phyloP scores from a whole-genome alignment of 306 rosid species.

The Rubus parviflorus region DNA sequence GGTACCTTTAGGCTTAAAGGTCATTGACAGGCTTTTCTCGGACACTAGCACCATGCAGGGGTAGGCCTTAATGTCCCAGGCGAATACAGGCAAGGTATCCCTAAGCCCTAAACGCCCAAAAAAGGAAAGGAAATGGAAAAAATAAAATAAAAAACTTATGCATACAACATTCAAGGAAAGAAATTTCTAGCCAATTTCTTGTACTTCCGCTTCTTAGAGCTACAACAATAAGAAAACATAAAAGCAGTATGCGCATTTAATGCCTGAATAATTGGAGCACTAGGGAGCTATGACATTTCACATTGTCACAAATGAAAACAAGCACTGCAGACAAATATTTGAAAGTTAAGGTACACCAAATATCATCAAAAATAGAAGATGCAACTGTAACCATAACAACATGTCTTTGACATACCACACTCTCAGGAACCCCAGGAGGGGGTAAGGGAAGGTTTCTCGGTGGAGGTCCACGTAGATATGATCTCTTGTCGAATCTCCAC shows the following conservation, averaged over 20 bases:
- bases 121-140: background rate
- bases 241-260: background rate
- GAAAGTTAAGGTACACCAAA: background rate
- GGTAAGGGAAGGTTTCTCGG: conserved; percentile 83
- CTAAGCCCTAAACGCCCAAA: no score
- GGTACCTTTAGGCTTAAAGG: background rate
- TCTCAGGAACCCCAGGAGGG: conserved; percentile 96
- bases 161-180: background rate
- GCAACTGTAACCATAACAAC: background rate
- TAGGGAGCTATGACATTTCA: background rate
- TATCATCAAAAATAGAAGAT: conserved; percentile 3
- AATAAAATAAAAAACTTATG: background rate
- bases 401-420: conserved; percentile 73
- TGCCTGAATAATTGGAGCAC: background rate
- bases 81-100: background rate
- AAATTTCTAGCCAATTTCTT: background rate
- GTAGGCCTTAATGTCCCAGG: no score
- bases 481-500: conserved; percentile 98
- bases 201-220: background rate
- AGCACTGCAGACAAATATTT: background rate
- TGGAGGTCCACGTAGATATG: conserved; percentile 77
- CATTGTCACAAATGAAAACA: background rate
- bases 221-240: background rate
- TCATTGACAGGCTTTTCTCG: no score
- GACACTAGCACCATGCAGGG: no score